Evolutionary conservation across 2,329 filamentous ascomycete genomes (phyloP).

Genomic region (Chalaropsis ovoidea): DNA sequence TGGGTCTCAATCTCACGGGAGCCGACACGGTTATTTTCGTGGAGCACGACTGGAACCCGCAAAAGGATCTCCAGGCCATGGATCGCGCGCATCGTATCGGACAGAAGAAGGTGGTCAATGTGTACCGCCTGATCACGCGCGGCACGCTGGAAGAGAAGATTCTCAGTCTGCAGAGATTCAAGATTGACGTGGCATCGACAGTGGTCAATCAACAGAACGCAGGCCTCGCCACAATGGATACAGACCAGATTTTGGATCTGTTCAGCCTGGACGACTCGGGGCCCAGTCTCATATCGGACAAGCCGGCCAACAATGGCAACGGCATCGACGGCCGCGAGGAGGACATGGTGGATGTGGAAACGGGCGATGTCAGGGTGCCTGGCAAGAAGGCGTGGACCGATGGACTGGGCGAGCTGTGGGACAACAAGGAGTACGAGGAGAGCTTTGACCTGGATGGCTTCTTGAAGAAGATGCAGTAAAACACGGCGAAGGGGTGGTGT

Average conservation of each 20-base stretch:
- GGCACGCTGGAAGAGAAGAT: slow-evolving; percentile 98
- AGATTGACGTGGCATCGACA: slow-evolving; percentile 95
- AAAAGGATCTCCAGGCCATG: slow-evolving; percentile 98
- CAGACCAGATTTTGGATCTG: slow-evolving; percentile 91
- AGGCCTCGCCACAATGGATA: slow-evolving; percentile 89
- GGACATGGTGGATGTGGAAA: slow-evolving; percentile 88
- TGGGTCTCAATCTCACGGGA: slow-evolving; percentile 89
- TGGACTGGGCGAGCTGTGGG: slow-evolving; percentile 91
- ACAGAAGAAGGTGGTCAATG: slow-evolving; percentile 99
- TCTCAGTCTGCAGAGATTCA: slow-evolving; percentile 93
- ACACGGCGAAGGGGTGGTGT: neutral
- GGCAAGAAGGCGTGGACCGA: slow-evolving; percentile 95
- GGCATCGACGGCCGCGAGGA: slow-evolving; percentile 56
- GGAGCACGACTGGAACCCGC: slow-evolving; percentile 98
- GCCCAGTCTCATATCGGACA: slow-evolving; percentile 52
- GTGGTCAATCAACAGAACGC: slow-evolving; percentile 99
- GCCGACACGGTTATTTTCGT: slow-evolving; percentile 99
- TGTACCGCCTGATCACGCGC: slow-evolving; percentile 90
- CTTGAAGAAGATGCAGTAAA: slow-evolving; percentile 76
- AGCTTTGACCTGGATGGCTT: slow-evolving; percentile 95
- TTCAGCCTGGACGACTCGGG: slow-evolving; percentile 82
- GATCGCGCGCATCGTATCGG: slow-evolving; percentile 96
- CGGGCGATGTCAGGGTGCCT: slow-evolving; percentile 87
- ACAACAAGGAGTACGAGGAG: slow-evolving; percentile 95
- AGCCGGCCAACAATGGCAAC: slow-evolving; percentile 32